phyloP scores from a whole-genome alignment of 331 rosid genomes.

The Arachis monticola region DNA sequence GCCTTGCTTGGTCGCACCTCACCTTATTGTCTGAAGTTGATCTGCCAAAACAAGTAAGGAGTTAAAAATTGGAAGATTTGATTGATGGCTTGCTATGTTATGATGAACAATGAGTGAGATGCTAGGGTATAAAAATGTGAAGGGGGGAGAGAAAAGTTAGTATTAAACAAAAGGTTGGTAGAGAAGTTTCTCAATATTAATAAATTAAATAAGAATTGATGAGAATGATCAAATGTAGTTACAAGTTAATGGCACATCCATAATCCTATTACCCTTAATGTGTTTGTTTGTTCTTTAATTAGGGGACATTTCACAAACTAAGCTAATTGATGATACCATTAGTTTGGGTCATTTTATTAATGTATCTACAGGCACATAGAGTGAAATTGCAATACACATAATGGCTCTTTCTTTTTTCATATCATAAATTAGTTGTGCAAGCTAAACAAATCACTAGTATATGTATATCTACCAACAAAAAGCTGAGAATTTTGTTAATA shows the following conservation, averaged over 20 bases:
- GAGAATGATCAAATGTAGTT: conserved; percentile 9
- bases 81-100: not conserved
- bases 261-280: conserved; percentile 27
- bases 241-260: conserved; percentile 32
- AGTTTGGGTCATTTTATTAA: too few relatives aligned
- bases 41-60: too few relatives aligned
- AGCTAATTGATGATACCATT: too few relatives aligned
- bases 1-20: too few relatives aligned
- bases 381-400: too few relatives aligned
- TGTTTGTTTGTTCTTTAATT: conserved; percentile 31
- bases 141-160: not conserved
- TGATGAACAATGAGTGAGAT: not conserved
- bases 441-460: too few relatives aligned
- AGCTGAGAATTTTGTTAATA: too few relatives aligned
- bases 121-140: conserved; percentile 28
- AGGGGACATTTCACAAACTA: conserved; percentile 1
- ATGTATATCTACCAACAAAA: too few relatives aligned
- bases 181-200: conserved; percentile 2
- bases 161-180: conserved; percentile 19
- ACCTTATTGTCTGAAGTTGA: too few relatives aligned
- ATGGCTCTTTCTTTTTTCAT: too few relatives aligned
- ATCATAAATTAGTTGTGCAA: too few relatives aligned
- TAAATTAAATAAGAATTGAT: conserved; percentile 16
- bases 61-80: not conserved
- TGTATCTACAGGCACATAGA: too few relatives aligned